Evolutionary conservation across 2,329 filamentous ascomycete genomes (phyloP).

Genomic region (Penicillium rolfsii): DNA sequence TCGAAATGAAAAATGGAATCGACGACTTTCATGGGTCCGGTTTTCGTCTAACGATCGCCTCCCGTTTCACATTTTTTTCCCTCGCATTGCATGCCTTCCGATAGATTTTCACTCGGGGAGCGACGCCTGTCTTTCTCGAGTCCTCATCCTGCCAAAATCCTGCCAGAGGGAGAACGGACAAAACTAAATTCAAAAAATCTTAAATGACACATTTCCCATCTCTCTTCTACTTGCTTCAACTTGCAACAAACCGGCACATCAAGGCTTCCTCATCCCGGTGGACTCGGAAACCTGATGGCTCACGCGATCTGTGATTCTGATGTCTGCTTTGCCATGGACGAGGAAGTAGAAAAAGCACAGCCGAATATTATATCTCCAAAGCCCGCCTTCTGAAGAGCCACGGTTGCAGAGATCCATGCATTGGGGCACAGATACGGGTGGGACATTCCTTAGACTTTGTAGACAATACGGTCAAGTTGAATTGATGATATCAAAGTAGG

Average conservation of each 20-base stretch:
- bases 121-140: background rate
- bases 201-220: conserved; percentile 12
- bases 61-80: conserved; percentile 22
- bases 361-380: conserved; percentile 39
- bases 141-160: conserved; percentile 8
- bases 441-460: conserved; percentile 49
- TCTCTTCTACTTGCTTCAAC: conserved; percentile 7
- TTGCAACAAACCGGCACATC: conserved; percentile 43
- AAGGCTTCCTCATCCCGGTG: conserved; percentile 49
- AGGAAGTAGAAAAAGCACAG: conserved; percentile 48
- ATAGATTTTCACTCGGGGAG: conserved; percentile 22
- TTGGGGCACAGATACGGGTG: conserved; percentile 71
- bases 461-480: background rate
- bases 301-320: conserved; percentile 29
- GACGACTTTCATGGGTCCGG: conserved; percentile 33
- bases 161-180: conserved; percentile 19
- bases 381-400: conserved; percentile 66
- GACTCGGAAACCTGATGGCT: conserved; percentile 31
- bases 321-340: conserved; percentile 41
- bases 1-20: conserved; percentile 37
- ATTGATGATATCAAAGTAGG: too few species aligned
- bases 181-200: conserved; percentile 23
- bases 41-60: conserved; percentile 20
- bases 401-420: conserved; percentile 59
- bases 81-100: conserved; percentile 14